Evolutionary conservation across 192 early-diverging fungal species (phyloP), one percentile per base, ranked within the genome.

Genomic region (Anaeromyces robustus): DNA sequence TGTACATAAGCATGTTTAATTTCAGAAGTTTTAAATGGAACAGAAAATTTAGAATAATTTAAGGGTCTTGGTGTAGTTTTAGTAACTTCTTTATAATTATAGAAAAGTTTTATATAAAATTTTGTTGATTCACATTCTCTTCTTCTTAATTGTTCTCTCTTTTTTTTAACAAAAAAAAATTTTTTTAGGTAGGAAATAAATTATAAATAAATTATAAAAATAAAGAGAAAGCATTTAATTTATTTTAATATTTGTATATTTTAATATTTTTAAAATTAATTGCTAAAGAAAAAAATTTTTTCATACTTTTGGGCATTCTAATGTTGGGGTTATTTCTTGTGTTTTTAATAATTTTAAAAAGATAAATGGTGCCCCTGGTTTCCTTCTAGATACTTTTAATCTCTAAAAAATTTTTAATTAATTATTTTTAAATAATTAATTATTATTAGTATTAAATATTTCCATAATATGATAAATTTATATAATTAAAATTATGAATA

Each of bases 51-150:
- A 34, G 79, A 78, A 77, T 82, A 78, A 37, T 87, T 82, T 12
- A 90, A 29, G 0, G 82, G 79, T 37, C 78, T 80, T 29, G 86
- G 84, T 29, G 80, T 41, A 19, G 87, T 90, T 19, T 84, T 80
- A 29, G 86, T 89, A 2, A 90, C 81, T 81, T 84, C 84, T 79
- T 86, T 88, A 52, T 81, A 80, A 77, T 90, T 89, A 80, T 88
- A 88, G 28, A 80, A 85, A 28, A 90, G 22, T 18, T 77, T 34
- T 4, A 85, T 29, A 34, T 80, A 85, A 28, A 86, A 34, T 19
- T 80, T 77, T 1, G 84, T 85, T 26, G 83, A 43, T 34, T 87
- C 81, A 30, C 85, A 52, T 78, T 85, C 43, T 22, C 82, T 78
- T 30, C 88, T 68, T 19, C 89, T 85, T 19, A 31, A 29, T 81